Evolutionary conservation across 192 early-diverging fungal genomes (phyloP).

Genomic region (Coemansia sp.): DNA sequence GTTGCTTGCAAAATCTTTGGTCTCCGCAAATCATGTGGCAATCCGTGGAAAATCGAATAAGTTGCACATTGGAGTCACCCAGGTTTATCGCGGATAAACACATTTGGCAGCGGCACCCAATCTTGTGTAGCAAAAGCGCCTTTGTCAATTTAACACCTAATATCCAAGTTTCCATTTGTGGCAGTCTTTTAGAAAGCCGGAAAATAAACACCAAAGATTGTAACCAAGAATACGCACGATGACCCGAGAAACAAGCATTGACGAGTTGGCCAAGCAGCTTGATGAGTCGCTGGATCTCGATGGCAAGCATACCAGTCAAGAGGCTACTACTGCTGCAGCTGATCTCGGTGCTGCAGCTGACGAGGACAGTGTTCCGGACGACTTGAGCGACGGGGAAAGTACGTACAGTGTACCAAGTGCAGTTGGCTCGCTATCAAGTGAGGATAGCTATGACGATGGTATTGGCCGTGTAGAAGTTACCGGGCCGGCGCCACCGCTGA

Average conservation of each 20-base stretch:
- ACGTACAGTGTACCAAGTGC: conserved; percentile 7
- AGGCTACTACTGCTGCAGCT: background rate
- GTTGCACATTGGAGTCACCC: background rate
- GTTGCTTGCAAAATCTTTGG: background rate
- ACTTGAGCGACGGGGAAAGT: conserved; percentile 14
- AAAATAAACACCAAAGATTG: no score
- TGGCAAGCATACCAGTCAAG: background rate
- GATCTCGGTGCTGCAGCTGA: conserved; percentile 2
- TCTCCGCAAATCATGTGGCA: conserved; percentile 2
- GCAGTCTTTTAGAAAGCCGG: background rate
- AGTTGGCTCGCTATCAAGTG: conserved; percentile 19
- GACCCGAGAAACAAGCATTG: conserved; percentile 5
- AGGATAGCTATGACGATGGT: conserved; percentile 11
- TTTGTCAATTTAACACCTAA: background rate
- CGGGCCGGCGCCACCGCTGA: conserved; percentile 7
- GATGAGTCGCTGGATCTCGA: conserved; percentile 23
- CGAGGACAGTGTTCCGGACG: background rate
- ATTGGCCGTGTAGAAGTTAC: background rate
- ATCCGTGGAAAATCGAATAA: background rate
- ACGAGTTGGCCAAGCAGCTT: conserved; percentile 29
- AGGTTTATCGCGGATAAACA: background rate
- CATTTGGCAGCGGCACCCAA: background rate
- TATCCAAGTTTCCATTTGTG: background rate
- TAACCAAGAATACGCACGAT: background rate
- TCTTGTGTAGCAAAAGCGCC: background rate